Base-by-base conservation (phyloP, 2,329 filamentous ascomycete genomes). In the Sodiomyces alkalinus region DNA sequence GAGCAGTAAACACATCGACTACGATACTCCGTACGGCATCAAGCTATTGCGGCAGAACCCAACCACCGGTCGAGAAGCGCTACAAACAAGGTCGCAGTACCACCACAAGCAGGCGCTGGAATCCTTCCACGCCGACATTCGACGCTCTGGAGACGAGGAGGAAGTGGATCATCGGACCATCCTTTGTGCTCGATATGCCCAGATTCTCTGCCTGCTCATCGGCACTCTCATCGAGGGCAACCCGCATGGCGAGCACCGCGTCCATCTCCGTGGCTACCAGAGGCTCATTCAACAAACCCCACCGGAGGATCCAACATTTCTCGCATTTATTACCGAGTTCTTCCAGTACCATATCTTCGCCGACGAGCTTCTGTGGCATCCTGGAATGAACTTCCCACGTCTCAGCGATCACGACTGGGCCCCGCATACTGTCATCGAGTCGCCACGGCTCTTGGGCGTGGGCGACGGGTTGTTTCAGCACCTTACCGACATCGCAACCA, bases 291-390 rank as follows among this genome's bases (percentile, higher is more conserved):
- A 60, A 22, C 55, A 64, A 31, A 64, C 56, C 2, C 71, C 73
- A 44, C 60, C 78, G 29, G 44, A 68, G 44, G 56, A 85, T 62
- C 52, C 73, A 13, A 68, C 73, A 14, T 83, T 90, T 44, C 44
- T 58, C 17, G 54, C 59, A 7, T 73, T 73, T 40, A 66, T 73
- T 33, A 74, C 76, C 36, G 75, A 80, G 47, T 87, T 92, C 53
- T 87, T 92, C 50, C 78, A 85, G 46, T 92, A 90, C 42, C 81
- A 90, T 48, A 69, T 75, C 22, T 68, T 62, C 34, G 68, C 68
- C n/a, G 70, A 76, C 40, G 68, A 75, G 35, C 51, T 76, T 2
- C 56, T 76, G 28, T 62, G 57, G 43, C 58, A 61, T 31, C 58
- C 58, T 11, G 54, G 51, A 35, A 48, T 45, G 13, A 42, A 41